Conservation (phyloP, 306 rosid species). For the Inga laurina region DNA sequence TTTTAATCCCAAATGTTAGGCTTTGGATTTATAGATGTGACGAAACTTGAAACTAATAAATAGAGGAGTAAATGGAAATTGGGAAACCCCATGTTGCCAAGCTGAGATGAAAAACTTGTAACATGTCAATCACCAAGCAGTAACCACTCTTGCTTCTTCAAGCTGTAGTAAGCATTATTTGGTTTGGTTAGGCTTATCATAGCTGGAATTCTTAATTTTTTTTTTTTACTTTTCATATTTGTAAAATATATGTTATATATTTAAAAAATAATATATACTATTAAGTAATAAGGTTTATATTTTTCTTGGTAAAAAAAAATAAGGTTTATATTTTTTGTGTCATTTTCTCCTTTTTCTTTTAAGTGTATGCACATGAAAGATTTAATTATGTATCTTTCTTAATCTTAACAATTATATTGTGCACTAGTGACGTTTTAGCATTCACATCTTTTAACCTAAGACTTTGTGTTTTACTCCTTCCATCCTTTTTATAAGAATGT, state of each 20-base stretch:
- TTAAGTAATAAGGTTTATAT: not conserved
- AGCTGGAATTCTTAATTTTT: not conserved
- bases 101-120: not conserved
- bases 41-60: not conserved
- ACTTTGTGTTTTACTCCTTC: no score
- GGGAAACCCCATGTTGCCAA: not conserved
- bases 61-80: not conserved
- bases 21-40: not conserved
- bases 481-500: no score
- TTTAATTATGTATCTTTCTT: not conserved
- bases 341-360: no score
- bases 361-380: not conserved
- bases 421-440: no score
- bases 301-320: no score
- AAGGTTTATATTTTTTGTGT: not conserved
- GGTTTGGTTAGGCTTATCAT: not conserved
- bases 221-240: no score
- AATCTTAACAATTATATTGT: no score
- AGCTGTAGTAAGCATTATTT: no score
- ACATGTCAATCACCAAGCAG: not conserved
- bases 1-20: not conserved
- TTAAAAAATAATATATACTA: no score
- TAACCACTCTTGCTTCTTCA: no score
- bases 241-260: no score
- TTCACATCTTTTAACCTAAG: no score